Conservation (phyloP, 75 land plant species). For the Cupressus sempervirens region DNA sequence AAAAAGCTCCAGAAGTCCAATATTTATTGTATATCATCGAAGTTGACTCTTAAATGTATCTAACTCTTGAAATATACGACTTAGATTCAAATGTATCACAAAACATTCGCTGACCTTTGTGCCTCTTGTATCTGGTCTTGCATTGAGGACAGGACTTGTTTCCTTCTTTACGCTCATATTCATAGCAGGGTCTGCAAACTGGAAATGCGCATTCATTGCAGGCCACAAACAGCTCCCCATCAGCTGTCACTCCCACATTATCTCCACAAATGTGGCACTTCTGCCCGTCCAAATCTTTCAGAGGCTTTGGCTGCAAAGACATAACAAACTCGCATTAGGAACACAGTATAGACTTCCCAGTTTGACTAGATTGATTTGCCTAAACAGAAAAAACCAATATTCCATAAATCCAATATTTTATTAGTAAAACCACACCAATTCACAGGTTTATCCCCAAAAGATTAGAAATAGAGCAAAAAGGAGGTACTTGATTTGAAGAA, state of each 20-base stretch:
- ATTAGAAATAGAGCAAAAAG: not conserved
- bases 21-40: not conserved
- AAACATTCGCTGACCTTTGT: slow-evolving; percentile 51
- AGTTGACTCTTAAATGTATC: too few species aligned
- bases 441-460: not conserved
- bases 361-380: not conserved
- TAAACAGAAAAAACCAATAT: not conserved
- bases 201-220: slow-evolving; percentile 93
- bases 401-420: not conserved
- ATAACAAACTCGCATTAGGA: not conserved
- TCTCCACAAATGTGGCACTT: slow-evolving; percentile 88
- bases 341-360: not conserved
- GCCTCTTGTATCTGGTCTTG: slow-evolving; percentile 86
- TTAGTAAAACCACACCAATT: not conserved
- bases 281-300: slow-evolving; percentile 54
- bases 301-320: slow-evolving; percentile 60
- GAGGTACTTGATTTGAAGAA: not conserved
- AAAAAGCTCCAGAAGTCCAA: not conserved
- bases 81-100: not conserved
- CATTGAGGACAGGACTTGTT: slow-evolving; percentile 85
- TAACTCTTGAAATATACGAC: not conserved
- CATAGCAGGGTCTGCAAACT: slow-evolving; percentile 87
- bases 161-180: slow-evolving; percentile 90
- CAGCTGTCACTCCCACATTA: slow-evolving; percentile 61
- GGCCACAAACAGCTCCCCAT: slow-evolving; percentile 82